Evolutionary conservation across 2,329 filamentous ascomycete genomes (phyloP).

Genomic region (Aspergillus ibericus): DNA sequence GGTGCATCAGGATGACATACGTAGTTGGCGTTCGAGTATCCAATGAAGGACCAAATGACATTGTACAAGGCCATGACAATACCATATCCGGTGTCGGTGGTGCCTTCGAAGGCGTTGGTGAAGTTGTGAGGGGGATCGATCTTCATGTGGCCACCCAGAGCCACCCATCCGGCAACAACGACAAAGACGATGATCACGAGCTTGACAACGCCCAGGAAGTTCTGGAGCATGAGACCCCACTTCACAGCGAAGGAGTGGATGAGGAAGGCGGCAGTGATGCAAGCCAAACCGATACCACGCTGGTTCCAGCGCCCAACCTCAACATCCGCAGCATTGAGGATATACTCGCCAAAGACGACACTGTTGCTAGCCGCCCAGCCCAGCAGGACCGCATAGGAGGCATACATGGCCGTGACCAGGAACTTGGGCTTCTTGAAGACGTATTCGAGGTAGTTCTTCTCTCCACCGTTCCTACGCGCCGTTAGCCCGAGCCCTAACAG

Average conservation of each 20-base stretch:
- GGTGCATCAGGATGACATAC: constrained; percentile 33
- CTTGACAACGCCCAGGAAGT: constrained; percentile 52
- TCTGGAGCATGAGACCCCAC: constrained; percentile 51
- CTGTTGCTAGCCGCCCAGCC: constrained; percentile 56
- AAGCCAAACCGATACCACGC: constrained; percentile 49
- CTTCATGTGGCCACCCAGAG: constrained; percentile 40
- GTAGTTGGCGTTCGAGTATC: constrained; percentile 65
- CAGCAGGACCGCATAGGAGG: constrained; percentile 52
- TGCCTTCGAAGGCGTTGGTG: constrained; percentile 40
- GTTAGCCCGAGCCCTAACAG: background rate
- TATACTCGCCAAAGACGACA: constrained; percentile 54
- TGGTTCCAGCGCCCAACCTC: constrained; percentile 52
- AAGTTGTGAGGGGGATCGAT: constrained; percentile 40
- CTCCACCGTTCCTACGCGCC: constrained; percentile 49
- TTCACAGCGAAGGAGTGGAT: constrained; percentile 50
- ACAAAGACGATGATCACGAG: constrained; percentile 52
- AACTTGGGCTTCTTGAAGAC: constrained; percentile 54
- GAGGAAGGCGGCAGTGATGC: constrained; percentile 50
- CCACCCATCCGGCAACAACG: constrained; percentile 45
- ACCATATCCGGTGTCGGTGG: constrained; percentile 41
- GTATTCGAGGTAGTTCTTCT: constrained; percentile 56
- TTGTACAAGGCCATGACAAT: constrained; percentile 62
- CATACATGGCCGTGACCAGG: constrained; percentile 56
- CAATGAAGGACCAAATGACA: constrained; percentile 62
- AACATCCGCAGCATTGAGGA: constrained; percentile 48